Conservation (phyloP, 306 rosid species). For the Dalbergia oliveri region DNA sequence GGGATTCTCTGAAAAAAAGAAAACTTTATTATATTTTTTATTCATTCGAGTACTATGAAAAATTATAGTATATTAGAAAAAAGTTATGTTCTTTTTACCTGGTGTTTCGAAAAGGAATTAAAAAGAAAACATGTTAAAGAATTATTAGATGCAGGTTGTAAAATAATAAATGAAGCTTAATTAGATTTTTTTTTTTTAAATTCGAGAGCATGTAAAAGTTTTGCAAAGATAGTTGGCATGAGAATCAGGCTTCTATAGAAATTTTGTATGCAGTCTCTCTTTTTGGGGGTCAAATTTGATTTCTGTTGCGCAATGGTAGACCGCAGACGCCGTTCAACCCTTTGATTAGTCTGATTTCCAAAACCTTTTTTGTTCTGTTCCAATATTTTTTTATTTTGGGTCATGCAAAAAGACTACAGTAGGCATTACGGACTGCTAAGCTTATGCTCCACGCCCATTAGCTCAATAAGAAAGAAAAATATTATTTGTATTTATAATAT, state of each 20-base stretch:
- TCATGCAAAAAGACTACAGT: not conserved
- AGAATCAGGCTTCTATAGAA: constrained; percentile 42
- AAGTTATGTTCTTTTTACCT: not conserved
- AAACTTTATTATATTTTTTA: not conserved
- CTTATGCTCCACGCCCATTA: no score
- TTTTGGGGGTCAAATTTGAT: constrained; percentile 47
- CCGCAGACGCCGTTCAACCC: constrained; percentile 40
- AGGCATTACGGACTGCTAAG: no score
- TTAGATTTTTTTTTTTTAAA: no score
- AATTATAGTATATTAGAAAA: no score
- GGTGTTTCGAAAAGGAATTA: constrained; percentile 9
- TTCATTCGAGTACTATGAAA: no score
- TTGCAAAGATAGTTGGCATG: not conserved
- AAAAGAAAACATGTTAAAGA: not conserved
- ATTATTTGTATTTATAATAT: no score
- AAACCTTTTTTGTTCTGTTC: not conserved
- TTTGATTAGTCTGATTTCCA: constrained; percentile 17
- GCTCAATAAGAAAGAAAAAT: no score
- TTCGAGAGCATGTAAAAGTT: no score
- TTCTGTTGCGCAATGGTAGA: constrained; percentile 47
- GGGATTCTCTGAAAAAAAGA: not conserved
- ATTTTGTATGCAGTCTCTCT: not conserved
- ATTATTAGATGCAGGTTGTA: no score
- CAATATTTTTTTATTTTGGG: not conserved
- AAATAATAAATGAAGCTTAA: no score